Evolutionary conservation across 441 rosid species (phyloP), one percentile per base, ranked within the genome.

Genomic region (Aleurites moluccanus): DNA sequence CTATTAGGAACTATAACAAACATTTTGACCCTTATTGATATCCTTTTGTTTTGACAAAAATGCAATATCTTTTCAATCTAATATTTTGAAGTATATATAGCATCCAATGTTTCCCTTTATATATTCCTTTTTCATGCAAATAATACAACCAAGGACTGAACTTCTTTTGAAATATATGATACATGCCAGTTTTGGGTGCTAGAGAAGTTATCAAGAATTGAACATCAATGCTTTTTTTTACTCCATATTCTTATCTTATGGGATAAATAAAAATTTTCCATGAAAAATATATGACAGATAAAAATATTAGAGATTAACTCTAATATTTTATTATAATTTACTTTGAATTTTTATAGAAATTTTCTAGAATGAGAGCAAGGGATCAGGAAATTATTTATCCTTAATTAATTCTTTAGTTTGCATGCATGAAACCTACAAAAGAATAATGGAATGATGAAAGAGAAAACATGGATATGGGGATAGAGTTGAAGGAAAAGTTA

Each of bases 391-490:
- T 10, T 45, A 45, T 3, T 38, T 64, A 56, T 30, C 21, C 10
- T 53, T 13, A 18, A 55, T 10, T 15, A 27, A 44, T 28, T 38
- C 27, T 14, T 2, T 35, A 3, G 14, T 33, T n/a, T n/a, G n/a
- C n/a, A 27, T 63, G 59, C 62, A 42, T 55, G 45, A 27, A 63
- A 49, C 28, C 64, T 21, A 50, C 50, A 30, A 15, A 53, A 52
- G 50, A 73, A n/a, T n/a, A n/a, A n/a, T n/a, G n/a, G n/a, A n/a
- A 77, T 45, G 61, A 42, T 59, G 71, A 56, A 44, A 64, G 56
- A 35, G 10, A 42, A 27, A 25, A n/a, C n/a, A n/a, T 16, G 15
- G 2, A 55, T 15, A 15, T 28, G 20, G 21, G 33, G 42, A 2
- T 7, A 25, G 45, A 23, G 18, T 71, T 45, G 9, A 20, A 6